Base-by-base conservation (phyloP, 2,329 filamentous ascomycete genomes). In the Microcyclospora pomicola region DNA sequence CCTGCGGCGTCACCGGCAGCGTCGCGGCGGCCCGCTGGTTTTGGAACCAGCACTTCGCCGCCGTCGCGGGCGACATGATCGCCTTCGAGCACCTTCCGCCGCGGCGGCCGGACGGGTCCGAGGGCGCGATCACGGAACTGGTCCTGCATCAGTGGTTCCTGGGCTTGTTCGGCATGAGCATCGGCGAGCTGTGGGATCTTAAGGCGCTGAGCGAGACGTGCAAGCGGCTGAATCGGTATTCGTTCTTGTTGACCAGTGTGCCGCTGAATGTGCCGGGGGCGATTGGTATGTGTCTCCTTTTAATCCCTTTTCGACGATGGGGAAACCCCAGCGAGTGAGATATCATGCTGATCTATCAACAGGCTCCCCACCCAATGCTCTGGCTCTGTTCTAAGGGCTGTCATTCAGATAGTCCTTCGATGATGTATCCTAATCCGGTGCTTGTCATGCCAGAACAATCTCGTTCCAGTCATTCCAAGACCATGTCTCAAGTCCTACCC, bases 21-120 rank as follows among this genome's bases (percentile, higher is more conserved):
- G 58, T 66, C 12, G 62, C 61, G 5, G 66, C 65, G 6, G 59
- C 73, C 11, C 60, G 64, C 29, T 77, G 73, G 72, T 57, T 76
- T 13, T 77, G 72, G 71, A 66, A 75, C 38, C 62, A 67, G 35
- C 58, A 62, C 11, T 74, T 77, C 45, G 59, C 71, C 0, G 73
- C 73, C 1, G 65, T 75, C 0, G 73, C 66, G 0, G 70, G 72
- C 2, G 73, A 78, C 41, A 64, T 66, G 35, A 67, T 72, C 9
- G 63, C 60, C 5, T 69, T 72, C 43, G 73, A 76, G 47, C 48
- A 50, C 9, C 54, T 56, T 32, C 59, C 60, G 1, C 54, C 58
- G 5, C 36, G 42, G 24, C 36, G 45, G 27, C 33, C 35, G 12
- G 41, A 42, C 14, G 54, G 54, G 2, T 44, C 44, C 19, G 49